Percentiles rank a stretch among this genome's conserved stretches.
phyloP scores from a whole-genome alignment of 2,329 filamentous ascomycete genomes.

The Penicillium sp. region DNA sequence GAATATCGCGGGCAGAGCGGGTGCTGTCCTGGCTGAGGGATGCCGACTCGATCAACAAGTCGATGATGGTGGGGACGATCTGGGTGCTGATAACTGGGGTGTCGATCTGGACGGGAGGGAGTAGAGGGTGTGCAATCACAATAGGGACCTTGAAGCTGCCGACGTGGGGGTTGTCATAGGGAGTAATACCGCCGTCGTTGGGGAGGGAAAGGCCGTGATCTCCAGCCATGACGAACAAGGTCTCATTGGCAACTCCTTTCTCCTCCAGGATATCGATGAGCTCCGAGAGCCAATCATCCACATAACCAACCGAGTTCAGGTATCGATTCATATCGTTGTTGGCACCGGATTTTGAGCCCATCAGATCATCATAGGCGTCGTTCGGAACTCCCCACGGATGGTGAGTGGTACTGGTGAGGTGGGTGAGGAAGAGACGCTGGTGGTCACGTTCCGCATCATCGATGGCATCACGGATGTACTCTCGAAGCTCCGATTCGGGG shows the following conservation, averaged over 20 bases:
- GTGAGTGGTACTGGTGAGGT: slow-evolving; percentile 38
- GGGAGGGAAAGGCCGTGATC: slow-evolving; percentile 39
- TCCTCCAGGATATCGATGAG: slow-evolving; percentile 34
- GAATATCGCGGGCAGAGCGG: slow-evolving; percentile 26
- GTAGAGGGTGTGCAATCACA: slow-evolving; percentile 34
- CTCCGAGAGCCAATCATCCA: slow-evolving; percentile 34
- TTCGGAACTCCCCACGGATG: slow-evolving; percentile 35
- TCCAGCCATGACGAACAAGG: slow-evolving; percentile 35
- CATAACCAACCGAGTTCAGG: slow-evolving; percentile 34
- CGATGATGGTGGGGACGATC: slow-evolving; percentile 35
- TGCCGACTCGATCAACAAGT: slow-evolving; percentile 33
- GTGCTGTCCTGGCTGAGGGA: slow-evolving; percentile 28
- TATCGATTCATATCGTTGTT: slow-evolving; percentile 31
- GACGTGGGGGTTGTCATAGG: slow-evolving; percentile 36
- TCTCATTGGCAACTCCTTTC: slow-evolving; percentile 34
- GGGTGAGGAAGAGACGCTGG: slow-evolving; percentile 34
- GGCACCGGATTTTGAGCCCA: slow-evolving; percentile 19
- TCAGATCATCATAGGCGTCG: slow-evolving; percentile 26
- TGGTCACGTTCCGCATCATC: slow-evolving; percentile 33
- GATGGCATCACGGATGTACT: slow-evolving; percentile 36
- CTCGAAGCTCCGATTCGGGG: slow-evolving; percentile 32
- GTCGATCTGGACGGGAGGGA: slow-evolving; percentile 32
- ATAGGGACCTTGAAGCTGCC: slow-evolving; percentile 38
- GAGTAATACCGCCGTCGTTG: slow-evolving; percentile 36
- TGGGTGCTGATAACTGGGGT: slow-evolving; percentile 32